Conservation (phyloP, 768 basidiomycete species). For the Hygrocybe coccinea region DNA sequence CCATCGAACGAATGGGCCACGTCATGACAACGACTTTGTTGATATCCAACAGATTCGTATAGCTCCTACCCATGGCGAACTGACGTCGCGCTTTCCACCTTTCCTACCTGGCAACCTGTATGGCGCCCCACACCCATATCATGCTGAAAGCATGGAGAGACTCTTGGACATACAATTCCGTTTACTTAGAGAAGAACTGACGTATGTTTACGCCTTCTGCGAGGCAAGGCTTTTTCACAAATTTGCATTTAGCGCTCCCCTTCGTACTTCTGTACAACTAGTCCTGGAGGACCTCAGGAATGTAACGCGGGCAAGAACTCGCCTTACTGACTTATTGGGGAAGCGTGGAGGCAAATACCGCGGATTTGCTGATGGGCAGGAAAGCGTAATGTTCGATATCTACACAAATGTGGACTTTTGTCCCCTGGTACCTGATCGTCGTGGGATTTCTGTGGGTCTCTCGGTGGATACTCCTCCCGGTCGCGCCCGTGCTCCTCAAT, state of each 20-base stretch:
- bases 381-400: slow-evolving; percentile 57
- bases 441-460: slow-evolving; percentile 47
- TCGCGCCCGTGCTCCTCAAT: slow-evolving; percentile 39
- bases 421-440: slow-evolving; percentile 44
- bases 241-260: slow-evolving; percentile 40
- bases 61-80: slow-evolving; percentile 65
- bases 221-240: not conserved
- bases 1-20: slow-evolving; percentile 43
- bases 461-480: slow-evolving; percentile 52
- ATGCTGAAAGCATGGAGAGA: slow-evolving; percentile 54
- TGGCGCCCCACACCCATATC: slow-evolving; percentile 59
- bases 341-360: slow-evolving; percentile 57
- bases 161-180: slow-evolving; percentile 73
- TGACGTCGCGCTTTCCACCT: slow-evolving; percentile 43
- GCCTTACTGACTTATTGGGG: slow-evolving; percentile 43
- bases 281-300: slow-evolving; percentile 43
- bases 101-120: slow-evolving; percentile 60
- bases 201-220: slow-evolving; percentile 33
- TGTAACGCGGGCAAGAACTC: slow-evolving; percentile 26
- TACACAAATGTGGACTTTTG: slow-evolving; percentile 52
- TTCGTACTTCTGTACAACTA: slow-evolving; percentile 47
- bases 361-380: slow-evolving; percentile 35
- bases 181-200: slow-evolving; percentile 67
- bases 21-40: slow-evolving; percentile 65
- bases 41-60: slow-evolving; percentile 59